These are phyloP conservation scores for Umbelopsis isabellina DNA, from an alignment of 192 early-diverging fungal species.

Conservation along the genomic window DNA sequence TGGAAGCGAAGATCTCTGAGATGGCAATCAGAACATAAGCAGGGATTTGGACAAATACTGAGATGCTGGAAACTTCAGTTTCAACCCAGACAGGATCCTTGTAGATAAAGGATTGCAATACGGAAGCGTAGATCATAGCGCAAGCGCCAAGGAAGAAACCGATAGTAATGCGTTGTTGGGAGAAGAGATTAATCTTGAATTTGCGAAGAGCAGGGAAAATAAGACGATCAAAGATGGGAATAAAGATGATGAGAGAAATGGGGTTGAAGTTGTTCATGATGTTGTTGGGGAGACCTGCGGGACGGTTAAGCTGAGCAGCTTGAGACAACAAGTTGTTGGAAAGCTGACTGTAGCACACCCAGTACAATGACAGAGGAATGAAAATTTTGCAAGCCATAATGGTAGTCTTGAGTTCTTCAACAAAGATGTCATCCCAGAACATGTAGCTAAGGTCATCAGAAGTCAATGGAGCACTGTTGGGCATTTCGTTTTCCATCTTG, in stretches of 20 bases:
- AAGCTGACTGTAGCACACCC: constrained; percentile 66
- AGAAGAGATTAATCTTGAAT: constrained; percentile 52
- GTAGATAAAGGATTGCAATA: constrained; percentile 63
- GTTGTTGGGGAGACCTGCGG: constrained; percentile 59
- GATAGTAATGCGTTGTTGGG: constrained; percentile 58
- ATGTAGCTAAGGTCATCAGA: not conserved
- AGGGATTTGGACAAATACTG: constrained; percentile 59
- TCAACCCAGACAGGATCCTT: constrained; percentile 48
- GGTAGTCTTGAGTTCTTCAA: constrained; percentile 59
- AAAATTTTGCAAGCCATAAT: constrained; percentile 66
- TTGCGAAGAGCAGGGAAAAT: constrained; percentile 61
- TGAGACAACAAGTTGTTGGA: constrained; percentile 66
- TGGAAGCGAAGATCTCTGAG: constrained; percentile 62
- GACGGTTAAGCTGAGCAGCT: constrained; percentile 54
- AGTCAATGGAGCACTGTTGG: constrained; percentile 19
- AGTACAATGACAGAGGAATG: constrained; percentile 60
- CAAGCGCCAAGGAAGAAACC: constrained; percentile 58
- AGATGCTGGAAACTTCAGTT: constrained; percentile 44
- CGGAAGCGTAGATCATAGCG: constrained; percentile 63
- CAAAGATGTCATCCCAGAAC: constrained; percentile 59
- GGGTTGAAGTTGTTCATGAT: constrained; percentile 66
- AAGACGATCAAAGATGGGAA: constrained; percentile 58
- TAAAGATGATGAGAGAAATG: constrained; percentile 56
- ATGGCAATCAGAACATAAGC: constrained; percentile 60
- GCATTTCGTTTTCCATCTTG: constrained; percentile 44